Base-by-base conservation (phyloP, 2,329 filamentous ascomycete species). In the Fusarium gaditjirri region DNA sequence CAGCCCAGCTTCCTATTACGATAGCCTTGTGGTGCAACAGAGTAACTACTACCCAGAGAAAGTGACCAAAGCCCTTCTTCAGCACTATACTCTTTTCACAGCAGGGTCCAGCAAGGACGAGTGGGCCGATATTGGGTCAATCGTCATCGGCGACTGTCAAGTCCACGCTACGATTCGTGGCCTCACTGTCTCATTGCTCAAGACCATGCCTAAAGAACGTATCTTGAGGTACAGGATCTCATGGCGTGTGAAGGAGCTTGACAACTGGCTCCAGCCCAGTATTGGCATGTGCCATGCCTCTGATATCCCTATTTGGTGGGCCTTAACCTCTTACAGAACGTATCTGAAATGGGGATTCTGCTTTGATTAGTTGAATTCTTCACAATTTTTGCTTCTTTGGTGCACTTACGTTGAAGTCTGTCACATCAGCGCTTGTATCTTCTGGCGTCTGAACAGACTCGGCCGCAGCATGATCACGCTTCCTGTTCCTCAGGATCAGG, bases 351-450 rank as follows among this genome's bases (percentile, higher is more conserved):
- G 23, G 2, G 42, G 42, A 8, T 44, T 44, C 42, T 44, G 42
- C 12, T 27, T 27, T 21, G 12, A 3, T 44, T 44, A 44, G 42
- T 21, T 44, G 0, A 27, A 27, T 10, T 6, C 3, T 27, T 9
- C 23, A 6, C 5, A 5, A 27, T 0, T 0, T 27, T 3, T 13
- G 4, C 1, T 3, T 27, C 12, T 27, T 27, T 44, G 17, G 42
- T 5, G 42, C 5, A 44, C 42, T 44, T 9, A 44, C 42, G 0
- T 27, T 10, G 8, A 44, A 44, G 23, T 44, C 23, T 2, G 42
- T 44, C 23, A 44, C 23, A 14, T 44, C 42, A 6, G 42, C 42
- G 17, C 42, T 44, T 4, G 17, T 44, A 21, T 44, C 42, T 3
- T 44, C 42, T 14, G 42, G 42, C 5, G 23, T 12, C 42, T 44